Evolutionary conservation across 257 asterid genomes (phyloP).

Genomic region (Solanum virginianum): DNA sequence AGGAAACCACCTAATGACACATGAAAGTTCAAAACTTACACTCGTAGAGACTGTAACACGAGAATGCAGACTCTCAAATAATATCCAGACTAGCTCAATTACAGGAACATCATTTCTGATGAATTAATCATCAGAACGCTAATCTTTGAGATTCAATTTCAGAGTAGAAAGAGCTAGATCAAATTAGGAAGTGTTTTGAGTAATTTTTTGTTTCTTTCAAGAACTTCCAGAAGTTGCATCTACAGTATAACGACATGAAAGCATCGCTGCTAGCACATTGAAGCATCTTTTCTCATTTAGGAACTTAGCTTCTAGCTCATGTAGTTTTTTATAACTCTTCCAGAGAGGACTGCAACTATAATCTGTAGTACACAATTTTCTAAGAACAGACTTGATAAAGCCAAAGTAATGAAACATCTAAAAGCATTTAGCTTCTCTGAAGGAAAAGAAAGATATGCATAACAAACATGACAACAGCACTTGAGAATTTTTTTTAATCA

Average conservation of each 20-base stretch:
- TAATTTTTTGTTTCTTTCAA: neutral
- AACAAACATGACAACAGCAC: neutral
- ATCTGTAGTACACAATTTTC: neutral
- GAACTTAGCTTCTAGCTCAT: neutral
- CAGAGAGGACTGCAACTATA: neutral
- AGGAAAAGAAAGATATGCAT: neutral
- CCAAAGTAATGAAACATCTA: neutral
- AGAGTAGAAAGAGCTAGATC: neutral
- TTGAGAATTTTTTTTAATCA: neutral
- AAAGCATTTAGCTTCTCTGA: neutral
- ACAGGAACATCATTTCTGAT: neutral
- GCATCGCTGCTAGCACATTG: neutral
- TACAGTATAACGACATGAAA: neutral
- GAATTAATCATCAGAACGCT: neutral
- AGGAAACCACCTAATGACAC: slow-evolving; percentile 29
- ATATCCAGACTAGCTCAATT: neutral
- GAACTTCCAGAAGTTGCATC: neutral
- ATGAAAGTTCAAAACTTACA: neutral
- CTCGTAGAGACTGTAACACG: neutral
- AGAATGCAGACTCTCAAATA: neutral
- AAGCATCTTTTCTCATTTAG: neutral
- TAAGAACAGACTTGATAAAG: neutral
- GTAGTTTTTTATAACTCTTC: neutral
- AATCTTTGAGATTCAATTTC: neutral
- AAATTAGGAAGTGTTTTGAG: neutral